These are phyloP conservation scores for Quercus berberidifolia DNA, from an alignment of 306 rosid genomes.

Conservation along the genomic window DNA sequence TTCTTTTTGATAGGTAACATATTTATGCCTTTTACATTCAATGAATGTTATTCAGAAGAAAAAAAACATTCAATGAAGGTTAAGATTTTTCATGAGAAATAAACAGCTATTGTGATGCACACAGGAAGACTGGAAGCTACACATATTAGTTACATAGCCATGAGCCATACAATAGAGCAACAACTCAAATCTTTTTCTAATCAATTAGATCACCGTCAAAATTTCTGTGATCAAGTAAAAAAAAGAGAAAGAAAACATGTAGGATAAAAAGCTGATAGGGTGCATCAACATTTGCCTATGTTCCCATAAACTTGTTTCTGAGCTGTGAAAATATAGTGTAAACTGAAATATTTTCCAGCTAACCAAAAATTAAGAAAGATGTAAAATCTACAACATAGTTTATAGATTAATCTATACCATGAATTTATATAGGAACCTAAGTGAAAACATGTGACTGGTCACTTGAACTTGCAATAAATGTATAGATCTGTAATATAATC, in stretches of 20 bases:
- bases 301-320: not conserved
- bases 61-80: not conserved
- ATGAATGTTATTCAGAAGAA: too few relatives aligned
- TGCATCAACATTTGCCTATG: not conserved
- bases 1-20: too few relatives aligned
- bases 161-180: not conserved
- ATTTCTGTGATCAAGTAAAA: not conserved
- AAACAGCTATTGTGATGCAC: not conserved
- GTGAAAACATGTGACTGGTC: not conserved
- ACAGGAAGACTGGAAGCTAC: not conserved
- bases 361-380: not conserved
- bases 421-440: not conserved
- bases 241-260: not conserved
- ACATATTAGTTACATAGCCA: not conserved
- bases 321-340: not conserved
- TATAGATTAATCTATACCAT: not conserved
- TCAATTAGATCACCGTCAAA: not conserved
- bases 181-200: not conserved
- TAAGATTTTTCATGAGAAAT: not conserved
- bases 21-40: too few relatives aligned
- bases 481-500: not conserved
- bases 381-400: not conserved
- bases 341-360: not conserved
- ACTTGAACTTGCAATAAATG: not conserved
- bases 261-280: not conserved